Evolutionary conservation across 1,139 yeast genomes (phyloP).

Genomic region (Casaregolazyma suthepensis): DNA sequence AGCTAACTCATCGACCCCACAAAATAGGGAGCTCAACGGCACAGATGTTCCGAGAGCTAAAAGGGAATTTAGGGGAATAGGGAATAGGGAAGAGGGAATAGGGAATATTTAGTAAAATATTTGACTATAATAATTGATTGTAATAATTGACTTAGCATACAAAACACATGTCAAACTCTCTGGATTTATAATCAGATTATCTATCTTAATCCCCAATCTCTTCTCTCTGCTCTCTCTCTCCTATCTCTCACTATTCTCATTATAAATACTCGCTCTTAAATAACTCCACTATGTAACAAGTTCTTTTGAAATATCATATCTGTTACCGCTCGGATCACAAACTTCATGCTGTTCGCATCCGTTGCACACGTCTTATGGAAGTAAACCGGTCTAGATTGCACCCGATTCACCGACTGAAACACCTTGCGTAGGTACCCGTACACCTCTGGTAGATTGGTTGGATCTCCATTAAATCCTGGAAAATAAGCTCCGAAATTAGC

Average conservation of each 20-base stretch:
- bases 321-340: conserved; percentile 86
- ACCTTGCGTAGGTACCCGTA: conserved; percentile 22
- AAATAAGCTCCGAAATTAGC: conserved; percentile 27
- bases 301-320: conserved; percentile 85
- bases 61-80: background rate
- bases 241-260: background rate
- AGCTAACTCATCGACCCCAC: background rate
- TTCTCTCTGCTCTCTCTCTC: background rate
- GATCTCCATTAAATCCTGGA: conserved; percentile 12
- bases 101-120: too few relatives aligned
- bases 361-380: conserved; percentile 96
- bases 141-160: too few relatives aligned
- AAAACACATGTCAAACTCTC: too few relatives aligned
- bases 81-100: background rate
- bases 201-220: too few relatives aligned
- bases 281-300: conserved; percentile 73
- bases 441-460: conserved; percentile 20
- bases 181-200: too few relatives aligned
- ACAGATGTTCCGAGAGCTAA: background rate
- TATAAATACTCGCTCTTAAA: conserved; percentile 34
- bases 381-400: conserved; percentile 67
- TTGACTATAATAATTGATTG: too few relatives aligned
- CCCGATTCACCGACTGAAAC: conserved; percentile 45
- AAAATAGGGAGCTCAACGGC: background rate
- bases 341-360: conserved; percentile 79